Evolutionary conservation across 768 basidiomycete genomes (phyloP).

Genomic region (Mycena maculata): DNA sequence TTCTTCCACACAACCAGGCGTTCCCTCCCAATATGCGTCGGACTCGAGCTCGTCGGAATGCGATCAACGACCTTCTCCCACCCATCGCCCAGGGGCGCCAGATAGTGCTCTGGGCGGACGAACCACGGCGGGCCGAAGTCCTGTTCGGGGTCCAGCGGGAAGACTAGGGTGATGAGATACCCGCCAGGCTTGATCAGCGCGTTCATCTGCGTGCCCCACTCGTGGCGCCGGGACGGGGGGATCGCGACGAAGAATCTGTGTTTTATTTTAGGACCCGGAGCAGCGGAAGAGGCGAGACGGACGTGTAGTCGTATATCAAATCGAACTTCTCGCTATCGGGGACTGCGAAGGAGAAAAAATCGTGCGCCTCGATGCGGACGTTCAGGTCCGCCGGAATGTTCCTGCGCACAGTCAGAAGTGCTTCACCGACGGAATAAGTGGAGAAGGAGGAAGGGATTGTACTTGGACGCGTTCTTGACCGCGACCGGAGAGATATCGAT

Average conservation of each 20-base stretch:
- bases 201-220: slow-evolving; percentile 70
- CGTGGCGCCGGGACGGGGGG: slow-evolving; percentile 59
- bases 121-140: slow-evolving; percentile 73
- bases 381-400: slow-evolving; percentile 39
- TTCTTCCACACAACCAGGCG: slow-evolving; percentile 67
- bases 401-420: neutral
- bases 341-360: slow-evolving; percentile 66
- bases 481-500: slow-evolving; percentile 71
- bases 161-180: slow-evolving; percentile 69
- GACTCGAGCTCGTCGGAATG: slow-evolving; percentile 56
- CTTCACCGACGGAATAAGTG: too few relatives aligned
- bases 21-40: slow-evolving; percentile 60
- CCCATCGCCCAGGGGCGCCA: slow-evolving; percentile 56
- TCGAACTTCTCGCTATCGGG: slow-evolving; percentile 57
- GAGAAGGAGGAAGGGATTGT: neutral
- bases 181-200: slow-evolving; percentile 70
- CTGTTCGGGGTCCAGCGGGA: slow-evolving; percentile 59
- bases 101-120: slow-evolving; percentile 67
- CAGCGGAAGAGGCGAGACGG: slow-evolving; percentile 30
- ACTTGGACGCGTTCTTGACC: slow-evolving; percentile 42
- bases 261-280: neutral
- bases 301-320: slow-evolving; percentile 77
- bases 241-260: slow-evolving; percentile 80
- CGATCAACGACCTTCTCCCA: slow-evolving; percentile 69
- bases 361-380: slow-evolving; percentile 52